A percentile compares a stretch with the other conserved stretches of the same genome.
phyloP scores from a whole-genome alignment of 345 rosid species.

The Noccaea caerulescens region DNA sequence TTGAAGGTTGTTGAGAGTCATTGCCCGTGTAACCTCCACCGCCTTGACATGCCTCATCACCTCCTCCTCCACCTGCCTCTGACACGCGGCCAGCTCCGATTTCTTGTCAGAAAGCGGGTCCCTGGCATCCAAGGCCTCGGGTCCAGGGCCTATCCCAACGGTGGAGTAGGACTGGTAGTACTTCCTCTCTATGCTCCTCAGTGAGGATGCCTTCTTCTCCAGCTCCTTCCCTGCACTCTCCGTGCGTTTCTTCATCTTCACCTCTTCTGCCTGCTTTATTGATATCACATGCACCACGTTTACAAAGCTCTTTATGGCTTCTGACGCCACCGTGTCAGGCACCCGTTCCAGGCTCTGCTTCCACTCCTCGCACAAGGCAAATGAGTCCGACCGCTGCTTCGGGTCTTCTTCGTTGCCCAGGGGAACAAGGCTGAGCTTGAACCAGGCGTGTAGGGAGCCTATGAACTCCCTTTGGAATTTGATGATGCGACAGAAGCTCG shows the following conservation, averaged over 20 bases:
- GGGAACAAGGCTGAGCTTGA: conserved; percentile 75
- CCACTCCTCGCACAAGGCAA: conserved; percentile 85
- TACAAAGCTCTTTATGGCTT: conserved; percentile 92
- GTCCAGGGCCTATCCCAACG: conserved; percentile 74
- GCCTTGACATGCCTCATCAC: conserved; percentile 82
- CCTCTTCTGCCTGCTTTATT: conserved; percentile 73
- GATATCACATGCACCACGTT: conserved; percentile 76
- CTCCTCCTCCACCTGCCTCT: conserved; percentile 86
- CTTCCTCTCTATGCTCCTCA: conserved; percentile 83
- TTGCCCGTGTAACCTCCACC: conserved; percentile 83
- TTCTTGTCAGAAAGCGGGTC: conserved; percentile 89
- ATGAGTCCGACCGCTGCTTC: conserved; percentile 54
- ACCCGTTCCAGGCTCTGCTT: conserved; percentile 84
- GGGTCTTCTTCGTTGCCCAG: conserved; percentile 60
- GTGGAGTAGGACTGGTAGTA: conserved; percentile 86
- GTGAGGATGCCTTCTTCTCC: conserved; percentile 86
- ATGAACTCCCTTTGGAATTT: conserved; percentile 86
- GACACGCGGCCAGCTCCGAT: conserved; percentile 73
- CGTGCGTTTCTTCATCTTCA: conserved; percentile 73
- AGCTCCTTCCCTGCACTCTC: conserved; percentile 80
- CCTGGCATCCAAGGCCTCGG: conserved; percentile 71
- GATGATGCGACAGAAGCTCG: conserved; percentile 74
- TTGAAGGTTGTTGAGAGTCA: conserved; percentile 81
- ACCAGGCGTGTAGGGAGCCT: conserved; percentile 80
- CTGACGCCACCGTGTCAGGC: conserved; percentile 92